These are phyloP conservation scores for Rhododendron ferrugineum DNA, from an alignment of 148 eudicot genomes.

Conservation along the genomic window DNA sequence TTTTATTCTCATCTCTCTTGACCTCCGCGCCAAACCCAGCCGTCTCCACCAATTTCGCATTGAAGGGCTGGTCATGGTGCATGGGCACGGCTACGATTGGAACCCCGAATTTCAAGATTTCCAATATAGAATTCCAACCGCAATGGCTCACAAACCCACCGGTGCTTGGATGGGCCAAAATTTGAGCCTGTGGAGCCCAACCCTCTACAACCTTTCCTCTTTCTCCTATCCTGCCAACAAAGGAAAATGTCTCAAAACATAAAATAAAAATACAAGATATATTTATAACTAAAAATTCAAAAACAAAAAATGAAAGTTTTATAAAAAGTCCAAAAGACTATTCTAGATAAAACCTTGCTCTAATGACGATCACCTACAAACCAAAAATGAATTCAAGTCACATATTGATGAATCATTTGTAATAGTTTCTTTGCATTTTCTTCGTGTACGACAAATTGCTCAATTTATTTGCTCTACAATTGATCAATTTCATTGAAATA, in stretches of 20 bases:
- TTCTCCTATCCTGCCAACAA: conserved; percentile 9
- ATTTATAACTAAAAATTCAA: too few relatives aligned
- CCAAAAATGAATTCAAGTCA: too few relatives aligned
- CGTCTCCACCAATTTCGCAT: conserved; percentile 16
- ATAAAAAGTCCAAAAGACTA: too few relatives aligned
- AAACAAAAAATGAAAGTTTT: too few relatives aligned
- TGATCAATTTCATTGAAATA: too few relatives aligned
- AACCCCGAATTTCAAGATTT: conserved; percentile 17
- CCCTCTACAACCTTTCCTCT: conserved; percentile 22
- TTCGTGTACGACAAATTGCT: too few relatives aligned
- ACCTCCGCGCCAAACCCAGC: conserved; percentile 21
- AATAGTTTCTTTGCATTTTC: too few relatives aligned
- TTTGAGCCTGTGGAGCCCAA: conserved; percentile 32
- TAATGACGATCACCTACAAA: too few relatives aligned
- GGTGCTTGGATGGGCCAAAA: conserved; percentile 15
- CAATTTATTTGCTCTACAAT: too few relatives aligned
- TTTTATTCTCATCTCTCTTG: conserved; percentile 9
- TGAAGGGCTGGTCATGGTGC: conserved; percentile 27
- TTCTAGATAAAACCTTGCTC: too few relatives aligned
- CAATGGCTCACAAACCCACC: conserved; percentile 39
- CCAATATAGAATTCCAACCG: conserved; percentile 31
- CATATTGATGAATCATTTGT: too few relatives aligned
- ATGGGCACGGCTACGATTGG: conserved; percentile 27
- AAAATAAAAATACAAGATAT: neutral
- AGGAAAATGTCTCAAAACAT: neutral